Conservation (phyloP, 495 filamentous ascomycete species). For the Cryomyces antarcticus region DNA sequence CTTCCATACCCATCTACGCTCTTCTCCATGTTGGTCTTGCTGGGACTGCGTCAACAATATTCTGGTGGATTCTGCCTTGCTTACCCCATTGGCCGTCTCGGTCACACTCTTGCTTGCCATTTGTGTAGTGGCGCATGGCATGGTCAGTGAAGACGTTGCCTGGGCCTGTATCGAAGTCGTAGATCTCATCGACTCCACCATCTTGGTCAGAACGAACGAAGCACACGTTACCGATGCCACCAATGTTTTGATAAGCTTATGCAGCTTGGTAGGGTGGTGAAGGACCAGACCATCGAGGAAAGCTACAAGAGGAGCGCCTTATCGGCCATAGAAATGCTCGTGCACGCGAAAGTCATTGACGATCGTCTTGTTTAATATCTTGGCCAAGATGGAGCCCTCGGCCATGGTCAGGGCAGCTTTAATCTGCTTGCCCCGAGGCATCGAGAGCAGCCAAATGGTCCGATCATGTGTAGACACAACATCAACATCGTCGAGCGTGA, state of each 20-base stretch:
- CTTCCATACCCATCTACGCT: slow-evolving; percentile 35
- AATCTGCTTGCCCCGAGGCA: slow-evolving; percentile 29
- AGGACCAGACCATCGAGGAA: slow-evolving; percentile 27
- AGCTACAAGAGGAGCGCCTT: slow-evolving; percentile 28
- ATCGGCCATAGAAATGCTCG: slow-evolving; percentile 25
- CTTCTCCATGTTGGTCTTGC: slow-evolving; percentile 31
- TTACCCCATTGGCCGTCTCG: slow-evolving; percentile 30
- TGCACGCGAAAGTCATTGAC: slow-evolving; percentile 25
- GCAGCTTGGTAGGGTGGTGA: slow-evolving; percentile 33
- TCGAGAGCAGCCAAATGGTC: slow-evolving; percentile 36
- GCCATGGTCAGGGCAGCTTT: slow-evolving; percentile 28
- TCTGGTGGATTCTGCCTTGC: slow-evolving; percentile 29
- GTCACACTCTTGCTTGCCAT: slow-evolving; percentile 25
- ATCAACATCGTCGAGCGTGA: slow-evolving; percentile 29
- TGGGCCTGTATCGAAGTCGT: slow-evolving; percentile 33
- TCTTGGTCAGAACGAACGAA: slow-evolving; percentile 34
- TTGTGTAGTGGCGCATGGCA: slow-evolving; percentile 25
- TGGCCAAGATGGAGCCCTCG: slow-evolving; percentile 23
- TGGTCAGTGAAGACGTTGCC: slow-evolving; percentile 28
- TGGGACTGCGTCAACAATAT: slow-evolving; percentile 34
- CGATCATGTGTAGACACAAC: slow-evolving; percentile 35
- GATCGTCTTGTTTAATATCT: slow-evolving; percentile 21
- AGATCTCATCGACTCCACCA: slow-evolving; percentile 25
- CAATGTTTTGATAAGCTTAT: slow-evolving; percentile 39
- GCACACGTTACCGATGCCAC: slow-evolving; percentile 38